Evolutionary conservation across 1,284 basidiomycete species (phyloP).

Genomic region (Cryptococcus maquisensis): DNA sequence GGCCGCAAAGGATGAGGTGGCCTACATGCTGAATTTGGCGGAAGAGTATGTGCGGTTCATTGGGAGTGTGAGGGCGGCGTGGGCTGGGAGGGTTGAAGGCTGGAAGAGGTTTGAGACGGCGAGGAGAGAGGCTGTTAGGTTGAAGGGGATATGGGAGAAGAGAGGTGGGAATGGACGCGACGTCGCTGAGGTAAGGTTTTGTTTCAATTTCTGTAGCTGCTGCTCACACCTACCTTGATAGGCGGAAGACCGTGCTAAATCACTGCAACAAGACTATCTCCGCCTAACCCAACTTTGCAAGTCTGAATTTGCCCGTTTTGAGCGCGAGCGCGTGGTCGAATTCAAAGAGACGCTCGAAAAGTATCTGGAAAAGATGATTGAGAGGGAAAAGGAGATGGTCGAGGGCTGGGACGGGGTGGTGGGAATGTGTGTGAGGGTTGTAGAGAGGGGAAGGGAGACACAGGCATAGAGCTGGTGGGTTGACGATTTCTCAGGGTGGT

Average conservation of each 20-base stretch:
- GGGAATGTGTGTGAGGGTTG: constrained; percentile 34
- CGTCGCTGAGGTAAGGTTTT: background rate
- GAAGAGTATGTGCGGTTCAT: constrained; percentile 93
- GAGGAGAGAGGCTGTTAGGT: constrained; percentile 69
- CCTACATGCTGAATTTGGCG: constrained; percentile 66
- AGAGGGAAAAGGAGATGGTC: constrained; percentile 39
- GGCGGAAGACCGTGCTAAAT: constrained; percentile 77
- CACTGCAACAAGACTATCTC: constrained; percentile 82
- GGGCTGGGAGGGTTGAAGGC: constrained; percentile 75
- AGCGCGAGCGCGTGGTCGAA: constrained; percentile 77
- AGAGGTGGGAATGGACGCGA: constrained; percentile 58
- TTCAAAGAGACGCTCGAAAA: constrained; percentile 41
- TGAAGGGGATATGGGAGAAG: constrained; percentile 76
- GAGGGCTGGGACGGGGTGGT: constrained; percentile 44
- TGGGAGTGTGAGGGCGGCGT: constrained; percentile 80
- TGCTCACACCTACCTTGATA: constrained; percentile 34
- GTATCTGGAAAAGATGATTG: constrained; percentile 41
- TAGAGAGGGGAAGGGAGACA: constrained; percentile 29
- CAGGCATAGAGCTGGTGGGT: background rate
- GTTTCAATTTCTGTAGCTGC: background rate
- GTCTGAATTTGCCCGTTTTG: constrained; percentile 85
- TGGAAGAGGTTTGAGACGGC: constrained; percentile 75
- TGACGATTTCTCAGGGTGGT: background rate
- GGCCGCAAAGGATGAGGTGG: constrained; percentile 73
- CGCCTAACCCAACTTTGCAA: constrained; percentile 82